These are phyloP conservation scores for Suhomyces emberorum DNA, from an alignment of 805 yeast species.

Conservation along the genomic window DNA sequence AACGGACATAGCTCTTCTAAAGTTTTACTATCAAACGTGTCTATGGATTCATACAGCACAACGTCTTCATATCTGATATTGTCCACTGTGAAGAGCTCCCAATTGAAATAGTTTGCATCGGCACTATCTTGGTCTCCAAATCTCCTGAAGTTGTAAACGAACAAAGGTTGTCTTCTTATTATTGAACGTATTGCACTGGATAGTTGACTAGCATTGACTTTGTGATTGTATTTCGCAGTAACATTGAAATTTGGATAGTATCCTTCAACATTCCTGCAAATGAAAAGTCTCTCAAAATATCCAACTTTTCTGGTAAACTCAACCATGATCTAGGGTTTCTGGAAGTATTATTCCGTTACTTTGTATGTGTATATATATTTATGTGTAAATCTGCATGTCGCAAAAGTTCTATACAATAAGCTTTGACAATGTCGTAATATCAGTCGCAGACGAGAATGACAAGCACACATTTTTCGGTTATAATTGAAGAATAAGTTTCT, in stretches of 20 bases:
- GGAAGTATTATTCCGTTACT: no score
- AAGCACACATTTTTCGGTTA: no score
- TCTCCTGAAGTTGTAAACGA: conserved; percentile 8
- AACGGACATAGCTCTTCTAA: conserved; percentile 3
- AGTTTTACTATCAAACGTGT: conserved; percentile 2
- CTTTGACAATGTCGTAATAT: no score
- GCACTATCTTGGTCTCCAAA: background rate
- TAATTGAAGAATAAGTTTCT: no score
- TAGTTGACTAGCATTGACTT: conserved; percentile 1
- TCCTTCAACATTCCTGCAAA: conserved; percentile 9
- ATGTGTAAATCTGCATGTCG: no score
- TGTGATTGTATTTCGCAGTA: conserved; percentile 3
- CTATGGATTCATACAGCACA: conserved; percentile 3
- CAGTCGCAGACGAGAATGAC: no score
- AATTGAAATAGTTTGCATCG: conserved; percentile 6
- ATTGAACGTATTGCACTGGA: conserved; percentile 8
- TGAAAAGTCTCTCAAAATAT: conserved; percentile 7
- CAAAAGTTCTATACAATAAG: no score
- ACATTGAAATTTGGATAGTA: conserved; percentile 11
- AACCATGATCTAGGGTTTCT: no score
- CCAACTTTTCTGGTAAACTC: no score
- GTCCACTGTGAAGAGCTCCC: conserved; percentile 7
- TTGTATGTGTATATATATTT: no score
- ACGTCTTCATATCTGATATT: conserved; percentile 6
- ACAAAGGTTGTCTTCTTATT: conserved; percentile 8